Evolutionary conservation across 176 grass and related monocot species (phyloP).

Genomic region (Aechmea fasciata): DNA sequence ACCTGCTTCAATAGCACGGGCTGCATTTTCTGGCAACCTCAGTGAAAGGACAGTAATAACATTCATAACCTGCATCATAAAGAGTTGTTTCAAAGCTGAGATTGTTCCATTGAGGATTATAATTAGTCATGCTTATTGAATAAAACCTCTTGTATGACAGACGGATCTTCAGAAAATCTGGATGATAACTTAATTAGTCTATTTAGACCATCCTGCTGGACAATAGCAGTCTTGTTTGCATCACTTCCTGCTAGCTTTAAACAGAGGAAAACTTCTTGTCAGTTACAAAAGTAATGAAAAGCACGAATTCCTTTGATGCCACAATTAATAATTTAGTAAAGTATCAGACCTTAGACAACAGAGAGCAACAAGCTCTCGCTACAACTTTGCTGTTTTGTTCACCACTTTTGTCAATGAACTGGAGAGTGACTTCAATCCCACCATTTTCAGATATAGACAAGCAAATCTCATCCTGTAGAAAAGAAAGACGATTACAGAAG

Average conservation of each 20-base stretch:
- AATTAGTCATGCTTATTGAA: not conserved
- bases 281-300: constrained; percentile 13
- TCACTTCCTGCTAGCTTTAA: constrained; percentile 84
- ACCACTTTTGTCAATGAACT: constrained; percentile 58
- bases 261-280: constrained; percentile 17
- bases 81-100: not conserved
- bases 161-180: constrained; percentile 75
- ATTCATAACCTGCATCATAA: constrained; percentile 58
- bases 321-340: not conserved
- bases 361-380: constrained; percentile 70
- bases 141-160: constrained; percentile 76
- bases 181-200: constrained; percentile 52
- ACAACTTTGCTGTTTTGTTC: constrained; percentile 44
- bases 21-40: constrained; percentile 81
- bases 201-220: constrained; percentile 69
- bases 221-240: constrained; percentile 67
- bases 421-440: constrained; percentile 75
- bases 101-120: not conserved
- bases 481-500: not conserved
- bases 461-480: constrained; percentile 89
- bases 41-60: constrained; percentile 66
- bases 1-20: constrained; percentile 50
- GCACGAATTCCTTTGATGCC: not conserved
- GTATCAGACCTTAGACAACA: constrained; percentile 74
- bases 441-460: constrained; percentile 81